Evolutionary conservation across 208 protist genomes (phyloP), one percentile per base, ranked within the genome.

Genomic region (Porcisia deanei): DNA sequence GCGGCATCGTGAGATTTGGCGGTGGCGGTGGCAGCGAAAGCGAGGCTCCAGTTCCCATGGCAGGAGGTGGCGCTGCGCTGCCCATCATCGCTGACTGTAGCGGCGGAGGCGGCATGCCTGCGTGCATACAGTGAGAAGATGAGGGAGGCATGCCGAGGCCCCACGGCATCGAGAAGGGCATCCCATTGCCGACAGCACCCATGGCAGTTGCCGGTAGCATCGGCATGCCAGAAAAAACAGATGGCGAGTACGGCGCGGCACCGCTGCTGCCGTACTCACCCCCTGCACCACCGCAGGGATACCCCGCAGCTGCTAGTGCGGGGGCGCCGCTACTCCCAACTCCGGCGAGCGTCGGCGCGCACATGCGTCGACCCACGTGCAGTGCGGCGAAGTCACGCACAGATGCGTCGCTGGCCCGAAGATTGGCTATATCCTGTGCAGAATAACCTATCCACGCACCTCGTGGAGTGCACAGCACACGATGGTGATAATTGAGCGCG

Each of bases 401-500:
- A 3, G 77, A 77, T 9, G 58, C 12, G 52, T 82, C 77, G 59
- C 77, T 82, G 49, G 77, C 77, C 22, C 77, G 71, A 37, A 82
- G 53, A 30, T 65, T 58, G 4, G 72, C 72, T 30, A 82, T 77
- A 34, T 82, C 77, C 72, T 82, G 77, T 45, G 66, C 43, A 1
- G 77, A 82, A 60, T 82, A 34, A 3, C 77, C 74, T 45, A 85
- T 49, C 81, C 81, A 85, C 16, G 47, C 75, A 16, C 81, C 81
- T 22, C 76, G 75, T 30, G 61, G 20, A 20, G 81, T 85, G 70
- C 71, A 79, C 18, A 85, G 70, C 54, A 85, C 71, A 14, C 81
- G 76, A 39, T 82, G 76, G 37, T 80, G 77, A 55, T 70, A 82
- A 57, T 81, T 85, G 41, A 85, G 76, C 12, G 76, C 81, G 16